These are phyloP conservation scores for Maudiozyma humilis DNA, from an alignment of 1,139 yeast species.

Conservation along the genomic window DNA sequence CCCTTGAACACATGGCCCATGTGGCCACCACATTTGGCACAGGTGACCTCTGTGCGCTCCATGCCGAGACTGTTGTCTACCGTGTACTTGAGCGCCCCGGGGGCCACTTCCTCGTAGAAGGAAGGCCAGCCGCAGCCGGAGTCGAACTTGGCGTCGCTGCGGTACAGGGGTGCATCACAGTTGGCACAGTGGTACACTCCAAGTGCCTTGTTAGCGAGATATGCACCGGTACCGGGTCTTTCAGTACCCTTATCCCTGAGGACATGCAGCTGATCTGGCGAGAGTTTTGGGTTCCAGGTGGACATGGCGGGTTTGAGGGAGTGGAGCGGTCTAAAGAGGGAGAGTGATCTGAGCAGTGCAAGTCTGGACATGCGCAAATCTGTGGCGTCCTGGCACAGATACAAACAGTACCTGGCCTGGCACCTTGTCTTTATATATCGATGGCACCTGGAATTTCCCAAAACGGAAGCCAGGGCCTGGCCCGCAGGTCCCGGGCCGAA, in stretches of 20 bases:
- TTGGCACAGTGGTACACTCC: constrained; percentile 84
- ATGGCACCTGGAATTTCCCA: no score
- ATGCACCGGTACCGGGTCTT: constrained; percentile 70
- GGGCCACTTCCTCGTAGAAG: constrained; percentile 71
- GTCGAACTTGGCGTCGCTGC: constrained; percentile 71
- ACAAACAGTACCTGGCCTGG: neutral
- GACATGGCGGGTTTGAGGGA: neutral
- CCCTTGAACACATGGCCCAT: constrained; percentile 90
- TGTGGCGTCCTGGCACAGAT: no score
- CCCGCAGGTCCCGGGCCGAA: no score
- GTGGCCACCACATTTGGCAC: constrained; percentile 87
- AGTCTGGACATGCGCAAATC: no score
- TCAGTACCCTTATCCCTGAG: constrained; percentile 80
- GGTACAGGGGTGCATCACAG: constrained; percentile 71
- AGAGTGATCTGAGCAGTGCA: no score
- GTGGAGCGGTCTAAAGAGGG: neutral
- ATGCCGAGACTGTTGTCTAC: constrained; percentile 63
- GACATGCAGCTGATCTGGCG: constrained; percentile 72
- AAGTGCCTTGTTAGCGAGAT: constrained; percentile 36
- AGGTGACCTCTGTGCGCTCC: constrained; percentile 80
- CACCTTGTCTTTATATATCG: no score
- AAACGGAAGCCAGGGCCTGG: no score
- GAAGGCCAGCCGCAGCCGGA: constrained; percentile 99
- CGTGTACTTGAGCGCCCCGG: constrained; percentile 59
- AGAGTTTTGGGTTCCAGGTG: constrained; percentile 65